Conservation (phyloP, 371 early-diverging fungal genomes). For the Mortierella sp. region DNA sequence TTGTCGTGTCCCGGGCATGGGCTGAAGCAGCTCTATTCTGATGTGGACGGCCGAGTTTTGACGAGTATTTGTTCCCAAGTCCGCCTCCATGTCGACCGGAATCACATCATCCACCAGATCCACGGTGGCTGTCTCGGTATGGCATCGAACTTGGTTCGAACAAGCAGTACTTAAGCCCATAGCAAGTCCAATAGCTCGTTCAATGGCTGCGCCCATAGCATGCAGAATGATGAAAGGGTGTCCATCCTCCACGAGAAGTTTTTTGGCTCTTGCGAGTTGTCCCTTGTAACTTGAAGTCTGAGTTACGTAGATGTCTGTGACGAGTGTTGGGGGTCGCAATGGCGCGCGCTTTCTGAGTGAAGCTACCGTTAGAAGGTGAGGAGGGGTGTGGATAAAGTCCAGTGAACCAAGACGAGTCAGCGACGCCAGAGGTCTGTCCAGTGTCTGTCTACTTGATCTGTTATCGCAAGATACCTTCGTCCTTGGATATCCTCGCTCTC, state of each 20-base stretch:
- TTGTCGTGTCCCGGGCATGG: conserved; percentile 42
- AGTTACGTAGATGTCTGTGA: conserved; percentile 46
- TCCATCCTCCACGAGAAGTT: conserved; percentile 41
- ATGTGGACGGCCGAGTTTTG: conserved; percentile 50
- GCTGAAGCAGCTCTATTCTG: conserved; percentile 44
- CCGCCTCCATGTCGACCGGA: conserved; percentile 35
- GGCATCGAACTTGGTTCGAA: conserved; percentile 48
- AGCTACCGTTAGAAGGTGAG: conserved; percentile 9
- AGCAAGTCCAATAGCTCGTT: conserved; percentile 44
- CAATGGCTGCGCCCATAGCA: conserved; percentile 50
- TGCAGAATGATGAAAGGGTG: conserved; percentile 38
- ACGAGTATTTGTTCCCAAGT: conserved; percentile 39
- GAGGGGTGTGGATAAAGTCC: background rate
- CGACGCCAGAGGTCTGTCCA: background rate
- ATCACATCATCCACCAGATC: conserved; percentile 46
- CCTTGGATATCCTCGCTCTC: conserved; percentile 43
- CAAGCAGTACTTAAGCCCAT: conserved; percentile 45
- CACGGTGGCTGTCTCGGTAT: conserved; percentile 44
- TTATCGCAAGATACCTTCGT: conserved; percentile 24
- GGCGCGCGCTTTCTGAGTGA: conserved; percentile 44
- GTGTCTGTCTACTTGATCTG: background rate
- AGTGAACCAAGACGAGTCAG: background rate
- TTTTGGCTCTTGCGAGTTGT: conserved; percentile 43
- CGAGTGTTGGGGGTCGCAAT: conserved; percentile 35
- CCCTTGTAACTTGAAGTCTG: conserved; percentile 46